Evolutionary conservation across 2,329 filamentous ascomycete genomes (phyloP), one percentile per base, ranked within the genome.

Genomic region (Claviceps spartinae): DNA sequence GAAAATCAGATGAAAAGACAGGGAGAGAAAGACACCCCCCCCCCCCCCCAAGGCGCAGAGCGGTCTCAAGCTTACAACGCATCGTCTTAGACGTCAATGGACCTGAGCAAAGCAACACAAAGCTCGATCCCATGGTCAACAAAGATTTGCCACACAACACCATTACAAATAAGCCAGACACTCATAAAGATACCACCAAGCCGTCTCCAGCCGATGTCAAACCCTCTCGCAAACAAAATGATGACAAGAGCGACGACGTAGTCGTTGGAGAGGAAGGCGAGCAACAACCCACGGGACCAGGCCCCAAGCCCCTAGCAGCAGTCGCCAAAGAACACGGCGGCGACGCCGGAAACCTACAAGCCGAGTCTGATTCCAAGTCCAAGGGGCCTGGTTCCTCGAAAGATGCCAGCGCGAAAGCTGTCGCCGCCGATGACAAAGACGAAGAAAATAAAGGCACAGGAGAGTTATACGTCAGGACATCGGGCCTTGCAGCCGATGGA

Each of bases 401-500:
- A 52, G 55, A 38, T 49, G 57, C 13, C 16, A 20, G n/a, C 51
- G 59, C 11, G 52, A 30, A 34, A 11, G 30, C 30, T 34, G 9
- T 58, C 20, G 51, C 59, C 20, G 51, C 54, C n/a, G 55, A 57
- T 26, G 56, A 62, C 24, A 55, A 61, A 2, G 58, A 59, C 44
- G 18, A 30, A 11, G 11, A 49, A 20, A 57, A 56, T 11, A 67
- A 73, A 55, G 75, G 73, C 1, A 79, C 75, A 0, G 79, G 79
- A 6, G 75, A 80, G 62, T 61, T 77, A 59, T 77, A 76, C 54
- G 72, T 83, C 56, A 78, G 75, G 65, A 75, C 73, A 22, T 74
- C 72, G 1, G 83, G 82, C 0, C 63, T 85, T 30, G 66, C 70
- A 37, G 79, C 81, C 16, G 82, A 87, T 41, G 82, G 83, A 0